Base-by-base conservation (phyloP, 176 grass and related monocot species). In the Oryza glumipatula region DNA sequence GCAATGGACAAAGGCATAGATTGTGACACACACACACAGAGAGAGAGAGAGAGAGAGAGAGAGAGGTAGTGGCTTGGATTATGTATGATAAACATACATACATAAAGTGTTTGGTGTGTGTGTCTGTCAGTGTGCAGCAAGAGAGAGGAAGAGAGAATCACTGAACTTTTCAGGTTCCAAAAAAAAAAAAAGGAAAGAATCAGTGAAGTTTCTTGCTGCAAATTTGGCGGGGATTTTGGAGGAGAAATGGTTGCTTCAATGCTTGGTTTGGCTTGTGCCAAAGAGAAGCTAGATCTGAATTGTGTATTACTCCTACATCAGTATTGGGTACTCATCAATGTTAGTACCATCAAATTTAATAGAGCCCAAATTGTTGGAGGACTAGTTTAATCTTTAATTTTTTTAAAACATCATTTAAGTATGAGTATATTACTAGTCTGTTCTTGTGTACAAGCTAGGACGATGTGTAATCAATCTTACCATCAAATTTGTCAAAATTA, bases 221-320 rank as follows among this genome's bases (percentile, higher is more conserved):
- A 47, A 49, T 84, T 56, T 86, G 83, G 82, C 63, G 76, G 76
- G 69, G 75, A 73, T 58, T 43, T 43, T 7, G 41, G 41, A 14
- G 32, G 39, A 61, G 43, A 7, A 61, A 48, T 63, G n/a, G 77
- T 64, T 76, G 77, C 68, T 54, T 72, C 15, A 77, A 51, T 76
- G 77, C 60, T 54, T 72, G 19, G 79, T 68, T 86, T 74, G 60
- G 76, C 84, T 86, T 86, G 47, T 38, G 6, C 10, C 60, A 36
- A 33, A 28, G 9, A 19, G 43, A 41, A 60, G 46, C 6, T 19
- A 60, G 36, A 4, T 19, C 2, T 82, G 17, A 39, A 68, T 74
- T 82, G 78, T 41, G 48, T 39, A 13, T 48, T 23, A 61, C n/a
- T 49, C 47, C 47, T 21, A n/a, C 54, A 58, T 58, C 19, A 9